Evolutionary conservation across 306 rosid genomes (phyloP).

Genomic region (Trichosanthes truncata): DNA sequence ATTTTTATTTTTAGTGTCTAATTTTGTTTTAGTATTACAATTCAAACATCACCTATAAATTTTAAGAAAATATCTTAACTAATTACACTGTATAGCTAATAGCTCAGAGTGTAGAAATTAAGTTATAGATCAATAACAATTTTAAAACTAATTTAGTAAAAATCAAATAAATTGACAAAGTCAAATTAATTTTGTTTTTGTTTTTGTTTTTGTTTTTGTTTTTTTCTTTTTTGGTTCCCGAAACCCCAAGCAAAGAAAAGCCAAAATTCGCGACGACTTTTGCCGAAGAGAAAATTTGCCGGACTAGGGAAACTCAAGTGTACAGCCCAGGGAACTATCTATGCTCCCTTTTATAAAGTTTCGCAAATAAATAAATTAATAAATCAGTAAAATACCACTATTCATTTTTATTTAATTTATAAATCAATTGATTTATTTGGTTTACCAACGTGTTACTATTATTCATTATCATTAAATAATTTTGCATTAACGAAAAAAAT

Average conservation of each 20-base stretch:
- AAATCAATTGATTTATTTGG: not conserved
- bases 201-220: not conserved
- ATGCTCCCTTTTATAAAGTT: not conserved
- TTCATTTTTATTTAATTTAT: not conserved
- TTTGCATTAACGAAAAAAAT: not conserved
- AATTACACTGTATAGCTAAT: too few species aligned
- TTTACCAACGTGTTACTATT: not conserved
- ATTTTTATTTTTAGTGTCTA: too few species aligned
- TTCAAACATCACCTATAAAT: too few species aligned
- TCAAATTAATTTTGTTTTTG: not conserved
- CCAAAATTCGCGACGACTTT: slow-evolving; percentile 7
- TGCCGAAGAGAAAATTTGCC: not conserved
- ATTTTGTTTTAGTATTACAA: too few species aligned
- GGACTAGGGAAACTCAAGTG: not conserved
- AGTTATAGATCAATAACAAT: too few species aligned
- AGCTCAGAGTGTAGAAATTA: too few species aligned
- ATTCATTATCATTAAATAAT: too few species aligned
- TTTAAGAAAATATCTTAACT: too few species aligned
- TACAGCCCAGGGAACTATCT: not conserved
- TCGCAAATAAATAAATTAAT: not conserved
- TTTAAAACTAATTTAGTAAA: not conserved
- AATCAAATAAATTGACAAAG: too few species aligned
- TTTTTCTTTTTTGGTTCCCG: not conserved
- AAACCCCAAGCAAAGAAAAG: not conserved
- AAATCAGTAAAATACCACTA: not conserved